Evolutionary conservation across 805 yeast genomes (phyloP), one percentile per base, ranked within the genome.

Genomic region (Babjeviella inositovora): DNA sequence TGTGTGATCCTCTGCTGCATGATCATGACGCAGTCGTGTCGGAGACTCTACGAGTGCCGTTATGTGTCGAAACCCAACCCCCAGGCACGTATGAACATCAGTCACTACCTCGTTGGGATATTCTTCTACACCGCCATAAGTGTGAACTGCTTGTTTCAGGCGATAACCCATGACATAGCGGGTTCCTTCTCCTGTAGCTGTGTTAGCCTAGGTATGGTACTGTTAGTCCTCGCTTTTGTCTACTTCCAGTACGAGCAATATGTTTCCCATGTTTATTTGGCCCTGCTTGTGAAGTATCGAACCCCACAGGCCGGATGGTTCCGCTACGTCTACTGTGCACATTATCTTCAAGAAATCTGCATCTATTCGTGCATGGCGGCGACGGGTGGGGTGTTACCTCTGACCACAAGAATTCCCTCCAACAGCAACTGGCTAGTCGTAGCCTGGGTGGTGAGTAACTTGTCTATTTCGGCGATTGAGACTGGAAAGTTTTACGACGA

Each of bases 41-140:
- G 84, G 35, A 47, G 90, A 29, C 29, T 55, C 3, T 48, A 50
- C 22, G 90, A 77, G 39, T 64, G 76, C 20, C 27, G 50, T 3
- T 50, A 33, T 23, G 52, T 76, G 11, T 52, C 62, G 18, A 62
- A 53, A 17, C 69, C 60, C 38, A 50, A 61, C 4, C 20, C 40
- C 2, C 35, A 37, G 1, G 56, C 82, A 3, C 56, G 56, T 28
- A 76, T 77, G 53, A 72, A 75, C 36, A 34, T 74, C 17, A 50
- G 67, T 1, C 90, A 77, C 43, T 77, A 75, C 34, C 23, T 69
- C 2, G 73, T 63, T 4, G 92, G 90, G 0, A 16, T 73, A 4
- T 50, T 56, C 33, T 75, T 68, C 35, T 77, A 77, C 32, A 25
- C 62, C 0, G 40, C 61, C 2, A 46, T 71, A 7, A 57, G 66